Percentiles rank a stretch among this genome's conserved stretches.
Conservation (phyloP, 2,329 filamentous ascomycete species). For the Trichoderma pleuroti region DNA sequence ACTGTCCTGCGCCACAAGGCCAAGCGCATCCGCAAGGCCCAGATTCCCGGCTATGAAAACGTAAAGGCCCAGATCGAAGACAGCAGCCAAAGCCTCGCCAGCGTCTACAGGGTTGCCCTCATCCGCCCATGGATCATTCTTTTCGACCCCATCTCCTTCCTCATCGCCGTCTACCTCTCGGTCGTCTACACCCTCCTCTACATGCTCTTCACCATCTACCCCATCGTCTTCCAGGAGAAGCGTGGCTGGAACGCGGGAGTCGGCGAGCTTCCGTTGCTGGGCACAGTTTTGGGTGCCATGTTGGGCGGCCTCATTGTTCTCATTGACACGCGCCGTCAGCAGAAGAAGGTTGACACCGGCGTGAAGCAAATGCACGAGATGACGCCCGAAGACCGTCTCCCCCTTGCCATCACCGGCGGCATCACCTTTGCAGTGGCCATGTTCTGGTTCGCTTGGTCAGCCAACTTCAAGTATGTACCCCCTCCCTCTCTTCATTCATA, state of each 20-base stretch:
- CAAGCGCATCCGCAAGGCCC: constrained; percentile 44
- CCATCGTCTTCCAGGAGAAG: constrained; percentile 50
- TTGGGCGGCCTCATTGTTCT: constrained; percentile 43
- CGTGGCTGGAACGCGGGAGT: constrained; percentile 54
- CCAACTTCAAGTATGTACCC: constrained; percentile 42
- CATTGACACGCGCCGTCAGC: constrained; percentile 37
- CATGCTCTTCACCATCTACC: constrained; percentile 58
- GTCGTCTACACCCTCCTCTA: constrained; percentile 52
- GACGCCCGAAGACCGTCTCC: constrained; percentile 52
- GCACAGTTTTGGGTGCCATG: constrained; percentile 46
- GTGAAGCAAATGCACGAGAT: constrained; percentile 30
- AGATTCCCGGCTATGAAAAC: constrained; percentile 50
- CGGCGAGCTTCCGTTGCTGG: constrained; percentile 49
- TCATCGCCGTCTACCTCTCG: constrained; percentile 50
- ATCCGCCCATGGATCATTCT: constrained; percentile 53
- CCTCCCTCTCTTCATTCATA: not conserved
- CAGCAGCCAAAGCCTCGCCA: constrained; percentile 38
- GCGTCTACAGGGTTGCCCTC: constrained; percentile 50
- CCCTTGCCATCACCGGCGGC: constrained; percentile 54
- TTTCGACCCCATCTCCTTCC: constrained; percentile 51
- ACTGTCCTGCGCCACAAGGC: constrained; percentile 53
- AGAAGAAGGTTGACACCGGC: constrained; percentile 37
- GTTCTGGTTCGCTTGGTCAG: constrained; percentile 62
- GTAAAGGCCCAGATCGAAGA: constrained; percentile 49
- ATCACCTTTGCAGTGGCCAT: constrained; percentile 54